Evolutionary conservation across 2,329 filamentous ascomycete species (phyloP).

Genomic region (Neurospora crassa): DNA sequence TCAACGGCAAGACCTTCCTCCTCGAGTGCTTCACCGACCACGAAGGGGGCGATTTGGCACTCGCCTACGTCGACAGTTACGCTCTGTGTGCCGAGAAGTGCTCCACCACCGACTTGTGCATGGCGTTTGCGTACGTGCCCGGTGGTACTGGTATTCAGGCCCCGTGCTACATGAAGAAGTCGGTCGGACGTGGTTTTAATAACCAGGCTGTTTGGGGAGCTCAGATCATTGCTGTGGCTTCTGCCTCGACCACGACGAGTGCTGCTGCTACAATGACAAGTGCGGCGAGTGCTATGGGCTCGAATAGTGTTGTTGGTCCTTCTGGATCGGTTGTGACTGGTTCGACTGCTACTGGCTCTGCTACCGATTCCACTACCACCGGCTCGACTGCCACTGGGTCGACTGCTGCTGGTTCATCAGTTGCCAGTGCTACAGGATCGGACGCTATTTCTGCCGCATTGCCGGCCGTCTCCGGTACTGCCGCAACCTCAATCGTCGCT

Average conservation of each 20-base stretch:
- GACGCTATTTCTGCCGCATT: neutral
- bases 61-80: slow-evolving; percentile 8
- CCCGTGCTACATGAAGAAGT: slow-evolving; percentile 10
- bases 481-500: neutral
- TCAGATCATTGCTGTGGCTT: slow-evolving; percentile 1
- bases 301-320: neutral
- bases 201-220: slow-evolving; percentile 9
- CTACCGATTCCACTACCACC: neutral
- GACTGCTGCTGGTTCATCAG: neutral
- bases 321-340: neutral
- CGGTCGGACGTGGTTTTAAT: neutral
- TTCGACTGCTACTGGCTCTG: neutral
- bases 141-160: neutral
- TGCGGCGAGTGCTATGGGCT: neutral
- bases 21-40: slow-evolving; percentile 11
- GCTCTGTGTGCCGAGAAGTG: slow-evolving; percentile 6
- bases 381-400: neutral
- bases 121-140: slow-evolving; percentile 8
- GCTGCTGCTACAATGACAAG: neutral
- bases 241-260: neutral
- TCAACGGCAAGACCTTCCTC: slow-evolving; percentile 7
- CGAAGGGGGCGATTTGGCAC: slow-evolving; percentile 3
- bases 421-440: neutral
- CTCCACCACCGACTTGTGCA: slow-evolving; percentile 7
- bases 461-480: neutral